Conservation (phyloP, 2,329 filamentous ascomycete genomes). For the Penicillium brasilianum region DNA sequence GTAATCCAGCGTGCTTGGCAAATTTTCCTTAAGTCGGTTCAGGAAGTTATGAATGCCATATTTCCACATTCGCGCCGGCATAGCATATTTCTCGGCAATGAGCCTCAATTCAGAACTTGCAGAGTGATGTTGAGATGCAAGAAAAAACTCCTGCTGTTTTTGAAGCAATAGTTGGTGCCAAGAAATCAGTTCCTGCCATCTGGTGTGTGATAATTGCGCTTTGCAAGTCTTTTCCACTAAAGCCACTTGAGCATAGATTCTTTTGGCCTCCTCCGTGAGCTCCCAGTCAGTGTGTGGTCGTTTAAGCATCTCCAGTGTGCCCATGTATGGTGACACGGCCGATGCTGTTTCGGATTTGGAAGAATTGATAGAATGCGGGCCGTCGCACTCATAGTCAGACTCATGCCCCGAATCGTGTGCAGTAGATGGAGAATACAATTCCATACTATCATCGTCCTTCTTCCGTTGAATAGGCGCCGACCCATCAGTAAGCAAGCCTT, state of each 20-base stretch:
- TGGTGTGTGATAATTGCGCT: conserved; percentile 52
- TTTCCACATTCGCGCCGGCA: conserved; percentile 93
- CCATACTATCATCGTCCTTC: too few species aligned
- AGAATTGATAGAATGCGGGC: too few species aligned
- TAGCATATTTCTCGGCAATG: conserved; percentile 79
- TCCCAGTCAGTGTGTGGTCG: neutral
- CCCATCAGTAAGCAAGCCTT: too few species aligned
- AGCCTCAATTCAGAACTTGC: conserved; percentile 68
- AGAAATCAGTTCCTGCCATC: conserved; percentile 62
- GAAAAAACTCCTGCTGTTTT: conserved; percentile 83
- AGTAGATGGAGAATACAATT: too few species aligned
- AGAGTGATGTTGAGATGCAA: conserved; percentile 84
- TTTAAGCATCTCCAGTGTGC: too few species aligned
- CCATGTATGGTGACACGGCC: too few species aligned
- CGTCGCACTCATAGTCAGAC: too few species aligned
- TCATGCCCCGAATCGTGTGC: too few species aligned
- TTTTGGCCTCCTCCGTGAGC: conserved; percentile 66
- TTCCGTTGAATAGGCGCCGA: too few species aligned
- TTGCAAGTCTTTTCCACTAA: conserved; percentile 82
- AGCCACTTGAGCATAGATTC: conserved; percentile 74
- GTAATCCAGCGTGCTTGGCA: conserved; percentile 79
- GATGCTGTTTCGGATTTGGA: too few species aligned
- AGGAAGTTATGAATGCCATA: conserved; percentile 77
- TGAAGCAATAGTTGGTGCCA: conserved; percentile 80
- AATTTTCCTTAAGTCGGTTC: conserved; percentile 72